These are phyloP conservation scores for Amphichorda felina DNA, from an alignment of 2,329 filamentous ascomycete genomes.

Conservation along the genomic window DNA sequence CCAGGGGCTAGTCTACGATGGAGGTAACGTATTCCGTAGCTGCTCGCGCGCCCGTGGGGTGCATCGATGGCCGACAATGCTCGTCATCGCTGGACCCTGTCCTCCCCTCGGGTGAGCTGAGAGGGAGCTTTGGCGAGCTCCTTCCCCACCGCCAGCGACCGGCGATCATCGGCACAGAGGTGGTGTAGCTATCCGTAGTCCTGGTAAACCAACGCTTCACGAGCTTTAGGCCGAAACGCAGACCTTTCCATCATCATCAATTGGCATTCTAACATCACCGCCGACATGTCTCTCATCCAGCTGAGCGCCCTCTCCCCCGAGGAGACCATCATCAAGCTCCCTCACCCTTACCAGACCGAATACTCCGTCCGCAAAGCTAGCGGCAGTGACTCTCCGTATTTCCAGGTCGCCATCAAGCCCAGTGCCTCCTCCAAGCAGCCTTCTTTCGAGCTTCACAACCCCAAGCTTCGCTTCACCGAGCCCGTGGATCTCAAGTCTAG, in stretches of 20 bases:
- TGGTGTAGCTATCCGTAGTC: too few species aligned
- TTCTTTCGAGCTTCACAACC: constrained; percentile 18
- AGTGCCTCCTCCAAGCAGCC: constrained; percentile 12
- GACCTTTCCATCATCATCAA: not conserved
- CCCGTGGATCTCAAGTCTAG: constrained; percentile 34
- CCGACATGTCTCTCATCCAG: constrained; percentile 8
- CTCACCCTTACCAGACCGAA: constrained; percentile 35
- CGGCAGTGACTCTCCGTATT: constrained; percentile 8
- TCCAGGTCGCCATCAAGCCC: constrained; percentile 21
- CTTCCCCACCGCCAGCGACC: not conserved
- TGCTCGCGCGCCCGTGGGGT: too few species aligned
- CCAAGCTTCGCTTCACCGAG: constrained; percentile 29
- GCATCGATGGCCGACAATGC: not conserved
- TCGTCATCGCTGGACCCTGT: too few species aligned
- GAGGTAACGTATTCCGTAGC: too few species aligned
- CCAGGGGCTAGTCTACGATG: too few species aligned
- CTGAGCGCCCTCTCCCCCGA: constrained; percentile 15
- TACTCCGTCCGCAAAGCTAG: constrained; percentile 25
- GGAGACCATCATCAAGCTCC: constrained; percentile 32
- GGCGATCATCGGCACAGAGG: not conserved
- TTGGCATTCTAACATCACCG: not conserved
- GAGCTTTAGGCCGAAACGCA: too few species aligned
- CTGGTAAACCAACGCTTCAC: too few species aligned
- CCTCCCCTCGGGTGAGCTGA: too few species aligned
- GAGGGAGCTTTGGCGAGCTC: too few species aligned